phyloP scores from a whole-genome alignment of 345 rosid genomes.

The Cardamine chenopodiifolia region DNA sequence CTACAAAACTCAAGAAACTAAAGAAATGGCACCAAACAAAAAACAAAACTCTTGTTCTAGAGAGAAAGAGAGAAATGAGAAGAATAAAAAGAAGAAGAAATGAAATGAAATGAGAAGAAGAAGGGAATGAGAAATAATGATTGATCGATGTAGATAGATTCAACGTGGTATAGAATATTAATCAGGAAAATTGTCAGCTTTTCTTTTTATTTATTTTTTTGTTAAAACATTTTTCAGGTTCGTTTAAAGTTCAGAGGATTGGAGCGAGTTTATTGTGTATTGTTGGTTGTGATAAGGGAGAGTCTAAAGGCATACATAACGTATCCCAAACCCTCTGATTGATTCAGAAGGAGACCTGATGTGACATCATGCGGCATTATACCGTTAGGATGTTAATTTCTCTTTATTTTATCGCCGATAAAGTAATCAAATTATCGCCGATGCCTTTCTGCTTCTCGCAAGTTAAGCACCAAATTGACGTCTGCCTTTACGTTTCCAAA shows the following conservation, averaged over 20 bases:
- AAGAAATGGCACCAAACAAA: constrained; percentile 4
- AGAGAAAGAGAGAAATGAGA: background rate
- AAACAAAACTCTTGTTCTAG: constrained; percentile 11
- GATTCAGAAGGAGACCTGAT: constrained; percentile 13
- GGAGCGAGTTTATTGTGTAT: constrained; percentile 34
- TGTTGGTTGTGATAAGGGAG: constrained; percentile 20
- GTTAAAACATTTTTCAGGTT: constrained; percentile 21
- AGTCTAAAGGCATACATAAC: constrained; percentile 41
- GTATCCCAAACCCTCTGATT: constrained; percentile 29
- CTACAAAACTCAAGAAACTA: constrained; percentile 9
- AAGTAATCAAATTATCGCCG: constrained; percentile 1
- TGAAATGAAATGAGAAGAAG: too few relatives aligned
- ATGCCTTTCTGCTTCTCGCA: constrained; percentile 49
- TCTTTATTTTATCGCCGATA: constrained; percentile 11
- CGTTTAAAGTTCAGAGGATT: constrained; percentile 28
- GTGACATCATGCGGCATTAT: constrained; percentile 27
- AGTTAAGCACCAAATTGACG: constrained; percentile 41
- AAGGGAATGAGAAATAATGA: constrained; percentile 11
- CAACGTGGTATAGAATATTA: constrained; percentile 44
- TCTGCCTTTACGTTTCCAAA: constrained; percentile 48
- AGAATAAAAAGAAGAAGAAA: background rate
- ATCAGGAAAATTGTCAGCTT: constrained; percentile 47
- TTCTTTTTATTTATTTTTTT: constrained; percentile 16
- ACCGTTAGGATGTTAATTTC: constrained; percentile 18
- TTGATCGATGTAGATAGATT: constrained; percentile 42